phyloP scores from a whole-genome alignment of 768 basidiomycete species.

The Rossbeevera mucosa region DNA sequence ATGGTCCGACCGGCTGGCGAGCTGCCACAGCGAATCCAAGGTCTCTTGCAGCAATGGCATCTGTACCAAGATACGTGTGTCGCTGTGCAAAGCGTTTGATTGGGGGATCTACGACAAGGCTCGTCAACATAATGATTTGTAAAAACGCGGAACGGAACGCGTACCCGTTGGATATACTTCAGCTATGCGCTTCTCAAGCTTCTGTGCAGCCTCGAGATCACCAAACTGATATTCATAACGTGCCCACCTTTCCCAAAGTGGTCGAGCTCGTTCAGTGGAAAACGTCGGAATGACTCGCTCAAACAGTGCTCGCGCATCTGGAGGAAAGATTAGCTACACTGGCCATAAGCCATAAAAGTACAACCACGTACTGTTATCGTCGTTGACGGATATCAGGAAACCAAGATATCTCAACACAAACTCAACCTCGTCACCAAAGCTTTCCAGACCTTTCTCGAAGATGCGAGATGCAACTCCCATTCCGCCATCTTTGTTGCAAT shows the following conservation, averaged over 20 bases:
- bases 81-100: conserved; percentile 90
- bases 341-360: not conserved
- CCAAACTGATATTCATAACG: conserved; percentile 94
- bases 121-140: not conserved
- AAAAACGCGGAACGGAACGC: conserved; percentile 11
- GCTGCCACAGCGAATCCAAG: conserved; percentile 67
- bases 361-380: conserved; percentile 77
- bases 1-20: conserved; percentile 22
- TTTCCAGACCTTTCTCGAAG: conserved; percentile 88
- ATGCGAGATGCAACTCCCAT: conserved; percentile 79
- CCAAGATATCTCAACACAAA: conserved; percentile 87
- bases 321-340: conserved; percentile 1
- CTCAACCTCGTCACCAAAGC: conserved; percentile 76
- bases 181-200: conserved; percentile 83
- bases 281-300: conserved; percentile 83
- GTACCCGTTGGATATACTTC: conserved; percentile 84
- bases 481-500: conserved; percentile 72
- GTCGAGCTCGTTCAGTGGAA: conserved; percentile 69
- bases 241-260: conserved; percentile 95
- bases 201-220: conserved; percentile 82
- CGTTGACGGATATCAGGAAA: conserved; percentile 92
- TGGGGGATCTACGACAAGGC: conserved; percentile 58
- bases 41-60: conserved; percentile 85
- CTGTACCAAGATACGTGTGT: conserved; percentile 66
- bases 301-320: conserved; percentile 95